These are phyloP conservation scores for Macroventuria anomochaeta DNA, from an alignment of 2,329 filamentous ascomycete species.

Conservation along the genomic window DNA sequence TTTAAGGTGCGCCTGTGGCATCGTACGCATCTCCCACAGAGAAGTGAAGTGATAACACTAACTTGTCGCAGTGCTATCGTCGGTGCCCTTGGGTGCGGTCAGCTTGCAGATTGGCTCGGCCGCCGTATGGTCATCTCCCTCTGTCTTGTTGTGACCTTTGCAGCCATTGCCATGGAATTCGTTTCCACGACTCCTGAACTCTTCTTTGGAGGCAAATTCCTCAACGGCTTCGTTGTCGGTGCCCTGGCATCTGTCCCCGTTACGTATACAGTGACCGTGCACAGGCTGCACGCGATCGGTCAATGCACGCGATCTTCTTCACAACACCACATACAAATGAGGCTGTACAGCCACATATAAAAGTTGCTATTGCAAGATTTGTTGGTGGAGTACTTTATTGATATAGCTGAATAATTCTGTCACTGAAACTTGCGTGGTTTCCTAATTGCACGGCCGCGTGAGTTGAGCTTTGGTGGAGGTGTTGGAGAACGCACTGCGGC, in stretches of 20 bases:
- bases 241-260: conserved; percentile 50
- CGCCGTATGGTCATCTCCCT: conserved; percentile 45
- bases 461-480: no score
- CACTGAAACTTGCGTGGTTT: no score
- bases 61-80: conserved; percentile 28
- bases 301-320: no score
- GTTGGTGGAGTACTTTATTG: no score
- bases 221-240: conserved; percentile 53
- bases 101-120: conserved; percentile 49
- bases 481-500: no score
- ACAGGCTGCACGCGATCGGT: no score
- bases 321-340: no score
- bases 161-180: conserved; percentile 52
- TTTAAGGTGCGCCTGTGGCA: conserved; percentile 53
- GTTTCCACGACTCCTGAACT: conserved; percentile 50
- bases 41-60: neutral
- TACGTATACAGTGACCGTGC: no score
- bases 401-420: no score
- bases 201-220: conserved; percentile 54
- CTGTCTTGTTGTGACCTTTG: conserved; percentile 47
- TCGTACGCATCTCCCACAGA: conserved; percentile 32
- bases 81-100: conserved; percentile 45
- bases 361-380: no score
- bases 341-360: no score
- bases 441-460: no score